Conservation (phyloP, 192 early-diverging fungal genomes). For the Linnemannia elongata region DNA sequence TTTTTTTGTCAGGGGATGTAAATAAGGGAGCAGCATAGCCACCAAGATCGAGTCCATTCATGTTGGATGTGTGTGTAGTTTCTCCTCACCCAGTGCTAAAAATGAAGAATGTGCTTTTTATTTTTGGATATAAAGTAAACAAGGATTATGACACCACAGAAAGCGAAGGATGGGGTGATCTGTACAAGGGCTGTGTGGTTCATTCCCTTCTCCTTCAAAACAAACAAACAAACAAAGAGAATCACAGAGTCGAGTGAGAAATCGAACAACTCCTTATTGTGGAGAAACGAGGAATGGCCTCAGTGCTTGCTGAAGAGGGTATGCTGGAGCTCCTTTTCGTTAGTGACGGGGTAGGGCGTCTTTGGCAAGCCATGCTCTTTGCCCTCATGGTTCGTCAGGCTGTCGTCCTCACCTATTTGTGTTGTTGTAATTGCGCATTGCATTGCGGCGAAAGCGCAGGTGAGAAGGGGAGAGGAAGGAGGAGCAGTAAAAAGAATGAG, state of each 20-base stretch:
- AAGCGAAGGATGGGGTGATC: neutral
- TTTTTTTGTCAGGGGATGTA: neutral
- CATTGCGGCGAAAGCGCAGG: neutral
- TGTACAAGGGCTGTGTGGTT: neutral
- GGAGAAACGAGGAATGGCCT: neutral
- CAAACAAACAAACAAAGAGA: neutral
- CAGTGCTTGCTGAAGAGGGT: conserved; percentile 10
- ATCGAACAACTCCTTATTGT: too few relatives aligned
- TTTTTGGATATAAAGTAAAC: neutral
- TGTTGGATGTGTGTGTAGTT: too few relatives aligned
- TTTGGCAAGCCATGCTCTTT: conserved; percentile 36
- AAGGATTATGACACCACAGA: neutral
- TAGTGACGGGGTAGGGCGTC: conserved; percentile 45
- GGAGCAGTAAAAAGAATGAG: neutral
- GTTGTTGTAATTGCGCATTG: neutral
- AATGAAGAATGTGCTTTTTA: neutral
- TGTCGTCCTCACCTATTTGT: conserved; percentile 24
- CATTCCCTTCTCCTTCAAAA: neutral
- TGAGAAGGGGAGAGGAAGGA: neutral
- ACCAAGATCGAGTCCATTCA: neutral
- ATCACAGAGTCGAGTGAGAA: neutral
- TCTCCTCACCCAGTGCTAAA: neutral
- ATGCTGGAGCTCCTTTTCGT: conserved; percentile 26
- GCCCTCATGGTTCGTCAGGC: conserved; percentile 21
- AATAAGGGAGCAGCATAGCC: neutral